Conservation (phyloP, 495 filamentous ascomycete genomes). For the Trichoderma orchidacearum region DNA sequence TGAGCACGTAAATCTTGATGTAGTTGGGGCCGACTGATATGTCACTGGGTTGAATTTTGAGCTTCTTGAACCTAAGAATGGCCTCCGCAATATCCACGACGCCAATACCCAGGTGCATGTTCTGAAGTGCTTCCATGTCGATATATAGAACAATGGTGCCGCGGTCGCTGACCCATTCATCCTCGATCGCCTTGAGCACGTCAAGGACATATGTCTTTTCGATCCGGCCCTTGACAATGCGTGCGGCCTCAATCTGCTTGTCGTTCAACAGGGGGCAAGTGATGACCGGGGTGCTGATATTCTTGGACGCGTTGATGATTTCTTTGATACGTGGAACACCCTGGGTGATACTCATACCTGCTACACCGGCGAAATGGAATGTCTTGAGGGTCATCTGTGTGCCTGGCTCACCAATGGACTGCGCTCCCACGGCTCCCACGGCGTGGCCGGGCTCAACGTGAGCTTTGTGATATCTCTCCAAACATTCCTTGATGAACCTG, state of each 20-base stretch:
- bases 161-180: slow-evolving; percentile 64
- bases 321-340: slow-evolving; percentile 99
- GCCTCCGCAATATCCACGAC: slow-evolving; percentile 54
- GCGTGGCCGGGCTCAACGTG: slow-evolving; percentile 89
- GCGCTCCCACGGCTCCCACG: slow-evolving; percentile 93
- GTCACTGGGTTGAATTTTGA: slow-evolving; percentile 34
- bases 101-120: slow-evolving; percentile 63
- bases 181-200: slow-evolving; percentile 62
- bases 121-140: slow-evolving; percentile 60
- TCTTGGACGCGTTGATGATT: slow-evolving; percentile 94
- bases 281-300: slow-evolving; percentile 89
- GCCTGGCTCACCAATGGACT: slow-evolving; percentile 95
- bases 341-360: slow-evolving; percentile 96
- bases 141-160: slow-evolving; percentile 63
- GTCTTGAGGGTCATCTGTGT: slow-evolving; percentile 99
- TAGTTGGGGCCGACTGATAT: slow-evolving; percentile 17
- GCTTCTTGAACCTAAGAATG: slow-evolving; percentile 63
- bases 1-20: slow-evolving; percentile 43
- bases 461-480: slow-evolving; percentile 79
- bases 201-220: slow-evolving; percentile 76
- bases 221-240: slow-evolving; percentile 79
- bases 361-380: slow-evolving; percentile 99
- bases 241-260: slow-evolving; percentile 55
- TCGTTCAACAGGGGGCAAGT: slow-evolving; percentile 65
- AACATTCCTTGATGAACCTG: slow-evolving; percentile 66